Conservation (phyloP, 805 yeast genomes). For the Saccharomyces mikatae region DNA sequence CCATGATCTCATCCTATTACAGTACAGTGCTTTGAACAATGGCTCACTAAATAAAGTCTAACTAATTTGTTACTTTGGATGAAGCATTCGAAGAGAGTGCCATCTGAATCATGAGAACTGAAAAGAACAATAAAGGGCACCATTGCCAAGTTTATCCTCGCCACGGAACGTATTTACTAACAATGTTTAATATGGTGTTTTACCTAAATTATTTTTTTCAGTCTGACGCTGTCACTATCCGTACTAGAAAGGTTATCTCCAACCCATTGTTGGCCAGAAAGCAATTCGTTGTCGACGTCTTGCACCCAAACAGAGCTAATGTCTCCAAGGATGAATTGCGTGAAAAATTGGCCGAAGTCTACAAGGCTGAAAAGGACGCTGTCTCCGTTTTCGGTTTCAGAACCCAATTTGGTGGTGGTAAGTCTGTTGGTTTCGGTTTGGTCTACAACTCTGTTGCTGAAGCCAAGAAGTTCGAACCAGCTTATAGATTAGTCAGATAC, state of each 20-base stretch:
- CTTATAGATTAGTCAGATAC: constrained; percentile 98
- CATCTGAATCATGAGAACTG: not conserved
- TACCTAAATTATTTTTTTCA: constrained; percentile 21
- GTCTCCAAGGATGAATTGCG: constrained; percentile 99
- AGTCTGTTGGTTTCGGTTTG: constrained; percentile 98
- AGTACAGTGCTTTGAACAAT: not conserved
- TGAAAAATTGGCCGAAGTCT: constrained; percentile 79
- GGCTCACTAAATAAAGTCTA: not conserved
- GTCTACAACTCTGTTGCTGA: constrained; percentile 97
- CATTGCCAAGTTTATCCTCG: not conserved
- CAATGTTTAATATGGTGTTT: constrained; percentile 1
- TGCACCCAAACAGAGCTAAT: constrained; percentile 99
- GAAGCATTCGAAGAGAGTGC: not conserved
- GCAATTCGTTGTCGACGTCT: constrained; percentile 98
- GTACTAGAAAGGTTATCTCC: constrained; percentile 97
- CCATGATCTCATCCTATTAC: not conserved
- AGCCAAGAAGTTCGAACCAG: constrained; percentile 97
- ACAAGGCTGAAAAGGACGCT: constrained; percentile 89
- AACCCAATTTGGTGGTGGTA: constrained; percentile 99
- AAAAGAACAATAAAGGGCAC: not conserved
- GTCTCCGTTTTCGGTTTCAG: constrained; percentile 98
- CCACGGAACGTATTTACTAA: constrained; percentile 8
- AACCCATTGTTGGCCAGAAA: constrained; percentile 99
- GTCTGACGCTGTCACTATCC: constrained; percentile 99
- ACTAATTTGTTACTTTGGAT: not conserved